phyloP scores from a whole-genome alignment of 352 stramenopile genomes.

The Blastocystis hominis region DNA sequence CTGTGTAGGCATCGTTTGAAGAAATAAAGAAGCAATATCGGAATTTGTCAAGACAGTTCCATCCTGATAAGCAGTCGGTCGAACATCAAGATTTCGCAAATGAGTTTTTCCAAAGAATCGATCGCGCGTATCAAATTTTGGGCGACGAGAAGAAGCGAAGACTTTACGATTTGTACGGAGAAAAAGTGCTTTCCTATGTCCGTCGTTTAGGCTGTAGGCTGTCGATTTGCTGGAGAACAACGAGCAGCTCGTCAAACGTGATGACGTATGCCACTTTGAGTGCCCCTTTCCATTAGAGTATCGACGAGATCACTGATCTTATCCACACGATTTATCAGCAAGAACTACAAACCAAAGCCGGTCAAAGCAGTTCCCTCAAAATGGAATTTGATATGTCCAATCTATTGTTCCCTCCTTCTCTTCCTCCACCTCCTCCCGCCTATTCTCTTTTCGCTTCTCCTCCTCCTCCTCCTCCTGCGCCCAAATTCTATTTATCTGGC shows the following conservation, averaged over 20 bases:
- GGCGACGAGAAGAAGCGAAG: constrained; percentile 31
- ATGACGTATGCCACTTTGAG: neutral
- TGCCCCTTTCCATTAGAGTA: neutral
- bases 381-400: neutral
- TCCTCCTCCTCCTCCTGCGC: neutral
- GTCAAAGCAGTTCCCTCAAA: neutral
- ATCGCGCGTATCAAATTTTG: constrained; percentile 35
- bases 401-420: neutral
- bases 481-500: neutral
- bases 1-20: neutral
- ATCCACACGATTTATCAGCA: constrained; percentile 25
- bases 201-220: neutral
- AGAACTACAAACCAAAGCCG: neutral
- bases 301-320: constrained; percentile 24
- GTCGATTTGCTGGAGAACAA: constrained; percentile 15
- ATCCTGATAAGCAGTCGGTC: constrained; percentile 21
- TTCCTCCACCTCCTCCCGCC: neutral
- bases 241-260: constrained; percentile 20
- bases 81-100: constrained; percentile 45
- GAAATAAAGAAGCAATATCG: constrained; percentile 43
- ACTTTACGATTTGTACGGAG: constrained; percentile 14
- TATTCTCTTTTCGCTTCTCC: neutral
- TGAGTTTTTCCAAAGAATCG: constrained; percentile 42
- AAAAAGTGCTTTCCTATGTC: neutral
- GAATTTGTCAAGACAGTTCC: constrained; percentile 17